Evolutionary conservation across 2,329 filamentous ascomycete genomes (phyloP), one percentile per base, ranked within the genome.

Genomic region (Beauveria scarabaeidicola): DNA sequence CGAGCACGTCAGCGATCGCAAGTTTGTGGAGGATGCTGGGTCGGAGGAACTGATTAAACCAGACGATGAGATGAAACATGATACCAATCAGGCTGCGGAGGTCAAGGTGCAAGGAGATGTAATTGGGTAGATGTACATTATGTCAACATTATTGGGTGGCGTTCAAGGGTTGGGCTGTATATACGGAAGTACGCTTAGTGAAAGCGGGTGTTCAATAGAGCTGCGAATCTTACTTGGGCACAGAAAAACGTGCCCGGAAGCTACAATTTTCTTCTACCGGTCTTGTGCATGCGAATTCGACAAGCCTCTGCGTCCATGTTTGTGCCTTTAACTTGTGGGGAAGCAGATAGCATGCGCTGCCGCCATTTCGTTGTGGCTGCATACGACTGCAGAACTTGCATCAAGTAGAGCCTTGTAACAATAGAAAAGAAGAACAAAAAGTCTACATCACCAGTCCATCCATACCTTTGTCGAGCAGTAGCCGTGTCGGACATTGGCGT

Each of bases 1-100:
- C n/a, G 78, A 83, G 60, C 90, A 96, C 71, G 86, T 96, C 53
- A 96, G 91, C 69, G 90, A 96, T 73, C 82, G 92, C 67, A 93
- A 90, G 70, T 97, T 96, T 75, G 85, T 93, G 54, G 85, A 90
- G 61, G 87, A 90, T 52, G 77, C 79, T 11, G 81, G 75, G 6
- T 76, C 78, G 29, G 87, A 90, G 70, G 90, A 96, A 74, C 75
- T 90, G 55, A 85, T 95, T 62, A 81, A 90, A 61, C 86, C 89
- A 0, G 81, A 75, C 23, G 69, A 69, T 29, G 73, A 72, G 44
- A 68, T 64, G 63, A 59, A 58, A 46, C 66, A 67, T 48, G 69
- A 66, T 13, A 68, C 69, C 63, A 74, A 72, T 61, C 72, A 74
- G 44, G 79, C 78, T 29, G 60, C 67, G 43, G 66, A 66, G 43